phyloP scores from a whole-genome alignment of 331 rosid species.

The Pyracantha coccinea region DNA sequence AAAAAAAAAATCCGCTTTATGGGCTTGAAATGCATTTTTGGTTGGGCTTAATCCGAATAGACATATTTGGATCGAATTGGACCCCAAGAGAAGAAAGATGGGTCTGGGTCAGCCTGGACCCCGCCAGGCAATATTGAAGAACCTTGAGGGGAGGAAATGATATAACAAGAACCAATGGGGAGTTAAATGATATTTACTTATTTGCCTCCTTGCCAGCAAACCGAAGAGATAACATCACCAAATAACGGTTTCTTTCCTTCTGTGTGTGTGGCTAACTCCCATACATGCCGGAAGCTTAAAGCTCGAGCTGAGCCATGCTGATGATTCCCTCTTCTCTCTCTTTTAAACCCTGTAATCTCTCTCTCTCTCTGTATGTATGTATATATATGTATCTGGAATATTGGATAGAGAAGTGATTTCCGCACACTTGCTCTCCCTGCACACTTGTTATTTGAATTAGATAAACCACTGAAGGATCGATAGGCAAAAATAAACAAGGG shows the following conservation, averaged over 20 bases:
- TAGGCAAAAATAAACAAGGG: too few relatives aligned
- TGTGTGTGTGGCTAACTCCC: background rate
- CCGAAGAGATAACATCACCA: constrained; percentile 16
- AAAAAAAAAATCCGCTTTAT: too few relatives aligned
- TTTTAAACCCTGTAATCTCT: constrained; percentile 8
- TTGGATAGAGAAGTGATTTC: too few relatives aligned
- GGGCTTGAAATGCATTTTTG: too few relatives aligned
- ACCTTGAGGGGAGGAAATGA: background rate
- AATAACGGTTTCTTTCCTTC: background rate
- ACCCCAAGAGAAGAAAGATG: background rate
- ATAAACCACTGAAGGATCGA: too few relatives aligned
- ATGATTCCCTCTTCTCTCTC: constrained; percentile 11
- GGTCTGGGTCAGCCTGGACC: background rate
- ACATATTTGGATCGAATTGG: background rate
- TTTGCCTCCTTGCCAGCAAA: background rate
- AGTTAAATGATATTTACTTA: background rate
- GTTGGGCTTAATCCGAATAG: background rate
- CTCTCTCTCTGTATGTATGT: background rate
- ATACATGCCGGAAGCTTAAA: constrained; percentile 9
- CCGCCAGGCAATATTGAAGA: background rate
- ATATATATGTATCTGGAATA: too few relatives aligned
- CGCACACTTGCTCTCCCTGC: too few relatives aligned
- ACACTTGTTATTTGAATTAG: too few relatives aligned
- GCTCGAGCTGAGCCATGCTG: constrained; percentile 12
- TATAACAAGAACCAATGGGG: constrained; percentile 8